A percentile compares a stretch with the other conserved stretches of the same genome.
Conservation (phyloP, 768 basidiomycete species). For the Strobilomyces confusus region DNA sequence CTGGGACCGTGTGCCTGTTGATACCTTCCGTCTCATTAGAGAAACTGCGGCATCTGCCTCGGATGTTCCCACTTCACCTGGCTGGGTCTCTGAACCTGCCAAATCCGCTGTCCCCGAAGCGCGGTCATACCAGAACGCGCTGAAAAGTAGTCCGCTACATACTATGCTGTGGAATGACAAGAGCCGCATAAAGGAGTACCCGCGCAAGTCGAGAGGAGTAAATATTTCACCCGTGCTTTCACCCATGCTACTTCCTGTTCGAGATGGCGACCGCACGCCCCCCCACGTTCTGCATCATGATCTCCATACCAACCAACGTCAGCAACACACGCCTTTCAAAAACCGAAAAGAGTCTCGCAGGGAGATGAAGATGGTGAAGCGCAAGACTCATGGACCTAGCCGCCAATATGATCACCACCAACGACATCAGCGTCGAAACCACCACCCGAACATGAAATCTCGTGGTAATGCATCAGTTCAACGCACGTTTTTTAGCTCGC, state of each 20-base stretch:
- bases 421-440: slow-evolving; percentile 50
- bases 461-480: slow-evolving; percentile 55
- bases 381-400: slow-evolving; percentile 47
- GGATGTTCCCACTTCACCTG: slow-evolving; percentile 28
- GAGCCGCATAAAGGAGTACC: slow-evolving; percentile 15
- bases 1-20: slow-evolving; percentile 74
- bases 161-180: slow-evolving; percentile 50
- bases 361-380: slow-evolving; percentile 65
- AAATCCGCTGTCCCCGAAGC: slow-evolving; percentile 17
- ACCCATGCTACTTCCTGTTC: slow-evolving; percentile 49
- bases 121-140: slow-evolving; percentile 36
- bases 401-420: slow-evolving; percentile 41
- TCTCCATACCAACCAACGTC: slow-evolving; percentile 36
- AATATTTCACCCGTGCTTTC: slow-evolving; percentile 52
- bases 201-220: slow-evolving; percentile 31
- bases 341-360: slow-evolving; percentile 59
- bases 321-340: slow-evolving; percentile 41
- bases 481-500: slow-evolving; percentile 39
- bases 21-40: slow-evolving; percentile 66
- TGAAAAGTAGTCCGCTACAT: slow-evolving; percentile 54
- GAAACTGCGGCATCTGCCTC: slow-evolving; percentile 23
- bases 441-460: slow-evolving; percentile 62
- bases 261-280: slow-evolving; percentile 56
- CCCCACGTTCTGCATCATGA: slow-evolving; percentile 35
- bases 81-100: slow-evolving; percentile 27